Percentiles rank a stretch among this genome's conserved stretches.
Evolutionary conservation across 2,329 filamentous ascomycete genomes (phyloP).

Genomic region (Colletotrichum sp.): DNA sequence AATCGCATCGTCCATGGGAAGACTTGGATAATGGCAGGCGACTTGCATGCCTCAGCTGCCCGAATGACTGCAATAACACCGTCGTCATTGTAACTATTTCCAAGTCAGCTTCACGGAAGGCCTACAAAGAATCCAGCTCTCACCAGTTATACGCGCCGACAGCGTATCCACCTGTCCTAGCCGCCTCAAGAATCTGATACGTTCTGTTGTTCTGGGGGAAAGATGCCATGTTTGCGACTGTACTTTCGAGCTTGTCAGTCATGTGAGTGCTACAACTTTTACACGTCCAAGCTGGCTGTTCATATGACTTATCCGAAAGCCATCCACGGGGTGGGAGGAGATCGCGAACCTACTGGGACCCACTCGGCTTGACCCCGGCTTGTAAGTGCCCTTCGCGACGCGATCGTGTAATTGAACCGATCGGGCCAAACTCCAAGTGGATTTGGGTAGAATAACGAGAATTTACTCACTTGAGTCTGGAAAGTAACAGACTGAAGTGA

Average conservation of each 20-base stretch:
- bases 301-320: background rate
- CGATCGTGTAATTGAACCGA: background rate
- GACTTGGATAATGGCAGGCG: constrained; percentile 67
- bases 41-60: constrained; percentile 24
- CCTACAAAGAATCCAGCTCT: background rate
- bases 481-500: no score
- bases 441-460: fast-evolving
- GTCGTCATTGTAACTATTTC: background rate
- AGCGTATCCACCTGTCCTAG: background rate
- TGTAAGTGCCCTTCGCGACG: background rate
- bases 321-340: background rate
- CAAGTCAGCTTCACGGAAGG: fast-evolving
- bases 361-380: background rate
- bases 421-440: background rate
- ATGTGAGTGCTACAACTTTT: background rate
- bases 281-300: fast-evolving
- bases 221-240: background rate
- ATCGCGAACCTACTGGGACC: background rate
- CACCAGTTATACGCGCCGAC: background rate
- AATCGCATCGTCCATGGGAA: constrained; percentile 71
- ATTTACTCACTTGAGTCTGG: background rate
- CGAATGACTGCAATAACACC: background rate
- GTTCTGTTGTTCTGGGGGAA: background rate
- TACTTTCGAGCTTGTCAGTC: no score
- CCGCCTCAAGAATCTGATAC: background rate